Percentiles rank a stretch among this genome's conserved stretches.
Conservation (phyloP, 352 stramenopile species). For the Nothophytophthora sp. region DNA sequence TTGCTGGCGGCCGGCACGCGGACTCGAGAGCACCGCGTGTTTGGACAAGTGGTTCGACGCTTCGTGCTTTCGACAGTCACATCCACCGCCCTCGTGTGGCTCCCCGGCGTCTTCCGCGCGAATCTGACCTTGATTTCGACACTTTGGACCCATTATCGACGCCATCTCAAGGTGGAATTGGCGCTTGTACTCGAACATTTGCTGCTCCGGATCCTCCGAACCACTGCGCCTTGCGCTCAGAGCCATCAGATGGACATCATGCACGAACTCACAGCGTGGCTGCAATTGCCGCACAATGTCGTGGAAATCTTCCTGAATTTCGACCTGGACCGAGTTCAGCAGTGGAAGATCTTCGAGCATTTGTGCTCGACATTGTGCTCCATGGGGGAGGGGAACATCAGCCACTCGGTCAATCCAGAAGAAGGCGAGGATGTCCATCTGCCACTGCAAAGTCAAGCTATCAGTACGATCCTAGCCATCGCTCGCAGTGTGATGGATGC, state of each 20-base stretch:
- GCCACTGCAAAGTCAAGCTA: constrained; percentile 61
- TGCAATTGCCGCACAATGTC: constrained; percentile 86
- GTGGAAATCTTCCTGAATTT: constrained; percentile 91
- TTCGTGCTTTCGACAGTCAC: constrained; percentile 79
- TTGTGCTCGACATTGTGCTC: constrained; percentile 72
- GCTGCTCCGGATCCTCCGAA: constrained; percentile 72
- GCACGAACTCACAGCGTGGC: constrained; percentile 73
- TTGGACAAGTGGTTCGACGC: constrained; percentile 77
- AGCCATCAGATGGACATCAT: constrained; percentile 80
- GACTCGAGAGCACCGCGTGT: constrained; percentile 58
- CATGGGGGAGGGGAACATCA: constrained; percentile 64
- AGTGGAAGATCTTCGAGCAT: constrained; percentile 91
- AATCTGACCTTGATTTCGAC: constrained; percentile 72
- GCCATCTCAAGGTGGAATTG: constrained; percentile 83
- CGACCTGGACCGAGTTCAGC: constrained; percentile 83
- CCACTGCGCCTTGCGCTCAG: constrained; percentile 38
- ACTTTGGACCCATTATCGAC: constrained; percentile 85
- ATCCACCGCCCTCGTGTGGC: constrained; percentile 59
- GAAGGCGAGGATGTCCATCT: constrained; percentile 37
- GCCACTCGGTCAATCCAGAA: constrained; percentile 24
- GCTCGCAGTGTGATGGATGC: constrained; percentile 85
- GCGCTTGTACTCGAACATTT: constrained; percentile 83
- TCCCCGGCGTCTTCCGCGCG: constrained; percentile 53
- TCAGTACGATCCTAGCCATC: constrained; percentile 77
- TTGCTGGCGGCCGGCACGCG: constrained; percentile 50